Conservation (phyloP, 2,329 filamentous ascomycete species). For the Neoscytalidium dimidiatum region DNA sequence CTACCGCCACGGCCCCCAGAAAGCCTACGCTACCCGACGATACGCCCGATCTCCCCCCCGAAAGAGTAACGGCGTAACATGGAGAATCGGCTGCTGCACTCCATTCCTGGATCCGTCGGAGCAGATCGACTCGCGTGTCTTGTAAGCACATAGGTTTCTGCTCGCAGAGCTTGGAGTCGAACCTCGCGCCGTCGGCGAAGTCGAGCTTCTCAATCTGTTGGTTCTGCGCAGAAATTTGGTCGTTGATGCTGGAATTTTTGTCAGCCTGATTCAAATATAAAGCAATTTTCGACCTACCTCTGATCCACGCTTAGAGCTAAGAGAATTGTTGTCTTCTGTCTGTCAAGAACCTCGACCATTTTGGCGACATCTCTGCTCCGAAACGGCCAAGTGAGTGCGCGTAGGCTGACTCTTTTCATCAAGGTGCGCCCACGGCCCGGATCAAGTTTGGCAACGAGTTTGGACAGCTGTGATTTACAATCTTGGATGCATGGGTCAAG, state of each 20-base stretch:
- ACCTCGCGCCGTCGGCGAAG: background rate
- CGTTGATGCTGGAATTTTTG: background rate
- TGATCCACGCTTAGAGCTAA: background rate
- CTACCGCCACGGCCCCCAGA: too few relatives aligned
- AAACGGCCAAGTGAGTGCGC: constrained; percentile 45
- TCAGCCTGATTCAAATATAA: background rate
- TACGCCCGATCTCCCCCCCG: too few relatives aligned
- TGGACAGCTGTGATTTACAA: too few relatives aligned
- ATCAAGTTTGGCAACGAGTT: too few relatives aligned
- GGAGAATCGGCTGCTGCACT: too few relatives aligned
- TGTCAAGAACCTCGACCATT: constrained; percentile 19
- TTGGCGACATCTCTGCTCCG: constrained; percentile 37
- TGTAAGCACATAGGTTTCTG: constrained; percentile 24
- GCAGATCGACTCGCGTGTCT: constrained; percentile 28
- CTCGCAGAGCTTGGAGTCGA: background rate
- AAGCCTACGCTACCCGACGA: too few relatives aligned
- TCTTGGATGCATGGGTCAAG: too few relatives aligned
- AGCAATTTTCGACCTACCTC: background rate
- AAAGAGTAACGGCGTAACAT: too few relatives aligned
- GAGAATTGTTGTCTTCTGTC: background rate
- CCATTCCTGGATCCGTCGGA: constrained; percentile 28
- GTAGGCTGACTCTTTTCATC: constrained; percentile 36
- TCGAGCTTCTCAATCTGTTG: background rate
- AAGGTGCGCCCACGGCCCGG: constrained; percentile 22
- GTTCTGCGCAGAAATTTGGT: background rate